A percentile compares a stretch with the other conserved stretches of the same genome.
phyloP scores from a whole-genome alignment of 306 rosid species.

The Medicago lupulina region DNA sequence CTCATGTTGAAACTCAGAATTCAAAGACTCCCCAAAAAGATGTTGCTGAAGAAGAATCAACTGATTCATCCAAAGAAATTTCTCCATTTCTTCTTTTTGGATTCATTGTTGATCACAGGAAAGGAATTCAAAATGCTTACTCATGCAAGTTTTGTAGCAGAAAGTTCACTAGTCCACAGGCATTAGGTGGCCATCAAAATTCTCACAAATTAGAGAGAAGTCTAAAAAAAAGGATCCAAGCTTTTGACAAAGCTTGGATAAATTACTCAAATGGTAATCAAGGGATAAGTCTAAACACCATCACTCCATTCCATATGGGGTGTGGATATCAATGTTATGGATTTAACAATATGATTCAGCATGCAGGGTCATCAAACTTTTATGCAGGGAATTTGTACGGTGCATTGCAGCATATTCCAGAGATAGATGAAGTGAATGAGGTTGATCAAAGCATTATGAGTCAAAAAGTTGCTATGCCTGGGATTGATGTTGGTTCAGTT shows the following conservation, averaged over 20 bases:
- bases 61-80: not conserved
- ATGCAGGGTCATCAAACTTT: not conserved
- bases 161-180: conserved; percentile 3
- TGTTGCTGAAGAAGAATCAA: not conserved
- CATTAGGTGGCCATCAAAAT: conserved; percentile 34
- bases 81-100: not conserved
- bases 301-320: no score
- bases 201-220: conserved; percentile 3
- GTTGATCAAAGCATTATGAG: not conserved
- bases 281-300: not conserved
- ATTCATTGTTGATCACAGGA: not conserved
- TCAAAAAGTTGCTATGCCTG: not conserved
- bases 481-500: not conserved
- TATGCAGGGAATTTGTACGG: not conserved
- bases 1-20: not conserved
- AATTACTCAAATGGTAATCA: not conserved
- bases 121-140: not conserved
- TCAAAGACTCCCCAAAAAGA: not conserved
- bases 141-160: not conserved
- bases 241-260: not conserved
- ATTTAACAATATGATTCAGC: not conserved
- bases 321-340: not conserved
- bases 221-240: not conserved
- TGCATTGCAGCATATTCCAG: not conserved
- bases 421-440: not conserved